phyloP scores from a whole-genome alignment of 495 filamentous ascomycete genomes.

The Talaromyces liani region DNA sequence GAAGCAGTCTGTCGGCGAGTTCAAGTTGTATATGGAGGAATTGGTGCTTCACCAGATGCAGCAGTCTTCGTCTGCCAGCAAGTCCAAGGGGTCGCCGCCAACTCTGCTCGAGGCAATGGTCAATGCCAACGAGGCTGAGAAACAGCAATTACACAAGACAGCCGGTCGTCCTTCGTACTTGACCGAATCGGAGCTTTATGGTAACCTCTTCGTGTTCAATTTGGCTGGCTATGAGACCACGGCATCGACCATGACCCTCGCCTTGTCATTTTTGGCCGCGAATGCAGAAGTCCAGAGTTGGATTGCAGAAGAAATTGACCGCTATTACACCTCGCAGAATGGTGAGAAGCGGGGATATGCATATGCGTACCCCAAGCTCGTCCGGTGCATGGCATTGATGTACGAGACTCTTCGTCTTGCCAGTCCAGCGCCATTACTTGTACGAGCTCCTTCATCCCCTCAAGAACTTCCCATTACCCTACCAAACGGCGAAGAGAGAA shows the following conservation, averaged over 20 bases:
- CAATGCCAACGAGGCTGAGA: background rate
- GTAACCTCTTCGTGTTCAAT: conserved; percentile 44
- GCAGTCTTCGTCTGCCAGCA: background rate
- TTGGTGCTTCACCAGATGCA: background rate
- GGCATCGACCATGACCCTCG: conserved; percentile 33
- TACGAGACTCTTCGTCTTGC: background rate
- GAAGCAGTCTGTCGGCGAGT: background rate
- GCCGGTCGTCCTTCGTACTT: background rate
- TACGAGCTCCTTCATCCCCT: background rate
- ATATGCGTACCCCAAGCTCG: background rate
- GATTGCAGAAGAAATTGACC: background rate
- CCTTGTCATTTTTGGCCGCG: background rate
- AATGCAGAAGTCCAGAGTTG: background rate
- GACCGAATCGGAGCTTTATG: conserved; percentile 32
- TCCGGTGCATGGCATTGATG: background rate
- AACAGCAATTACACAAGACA: background rate
- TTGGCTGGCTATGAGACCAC: conserved; percentile 47
- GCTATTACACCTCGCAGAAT: background rate
- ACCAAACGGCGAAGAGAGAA: background rate
- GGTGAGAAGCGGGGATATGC: background rate
- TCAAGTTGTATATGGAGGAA: background rate
- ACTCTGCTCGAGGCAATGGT: background rate
- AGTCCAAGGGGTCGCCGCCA: background rate
- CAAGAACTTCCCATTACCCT: background rate
- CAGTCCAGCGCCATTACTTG: background rate